Evolutionary conservation across 345 rosid species (phyloP).

Genomic region (Brassica cretica): DNA sequence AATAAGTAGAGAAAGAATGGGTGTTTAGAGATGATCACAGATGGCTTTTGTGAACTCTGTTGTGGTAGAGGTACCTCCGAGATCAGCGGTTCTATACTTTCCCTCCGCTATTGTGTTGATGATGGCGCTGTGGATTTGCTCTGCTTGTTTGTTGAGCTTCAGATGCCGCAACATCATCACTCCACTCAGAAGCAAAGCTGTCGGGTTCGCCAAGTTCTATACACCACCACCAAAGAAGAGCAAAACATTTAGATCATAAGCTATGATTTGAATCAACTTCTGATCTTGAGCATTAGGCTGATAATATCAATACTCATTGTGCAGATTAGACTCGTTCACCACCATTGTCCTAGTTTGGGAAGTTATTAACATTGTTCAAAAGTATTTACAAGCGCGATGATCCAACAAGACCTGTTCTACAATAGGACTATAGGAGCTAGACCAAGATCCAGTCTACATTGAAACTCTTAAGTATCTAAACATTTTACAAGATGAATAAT

Average conservation of each 20-base stretch:
- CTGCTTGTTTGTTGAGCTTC: constrained; percentile 75
- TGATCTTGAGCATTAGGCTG: not conserved
- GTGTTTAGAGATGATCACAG: constrained; percentile 58
- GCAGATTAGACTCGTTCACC: not conserved
- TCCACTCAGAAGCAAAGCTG: constrained; percentile 80
- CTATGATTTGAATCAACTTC: not conserved
- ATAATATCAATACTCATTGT: not conserved
- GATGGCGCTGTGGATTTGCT: constrained; percentile 73
- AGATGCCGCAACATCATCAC: constrained; percentile 86
- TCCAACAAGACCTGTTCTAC: not conserved
- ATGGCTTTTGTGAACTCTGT: constrained; percentile 89
- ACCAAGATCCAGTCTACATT: not conserved
- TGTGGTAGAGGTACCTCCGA: constrained; percentile 79
- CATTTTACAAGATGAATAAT: not conserved
- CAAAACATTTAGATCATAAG: not conserved
- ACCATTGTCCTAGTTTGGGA: not conserved
- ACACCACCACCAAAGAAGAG: constrained; percentile 2
- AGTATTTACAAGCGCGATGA: not conserved
- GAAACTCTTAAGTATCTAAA: not conserved
- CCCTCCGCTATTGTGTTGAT: constrained; percentile 83
- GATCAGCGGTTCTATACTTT: constrained; percentile 87
- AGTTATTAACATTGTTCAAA: constrained; percentile 3
- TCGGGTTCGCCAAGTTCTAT: constrained; percentile 92
- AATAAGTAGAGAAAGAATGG: constrained; percentile 8
- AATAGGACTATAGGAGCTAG: not conserved